Percentiles rank a stretch among this genome's conserved stretches.
Evolutionary conservation across 345 rosid species (phyloP).

Genomic region (Sisymbrium altissimum): DNA sequence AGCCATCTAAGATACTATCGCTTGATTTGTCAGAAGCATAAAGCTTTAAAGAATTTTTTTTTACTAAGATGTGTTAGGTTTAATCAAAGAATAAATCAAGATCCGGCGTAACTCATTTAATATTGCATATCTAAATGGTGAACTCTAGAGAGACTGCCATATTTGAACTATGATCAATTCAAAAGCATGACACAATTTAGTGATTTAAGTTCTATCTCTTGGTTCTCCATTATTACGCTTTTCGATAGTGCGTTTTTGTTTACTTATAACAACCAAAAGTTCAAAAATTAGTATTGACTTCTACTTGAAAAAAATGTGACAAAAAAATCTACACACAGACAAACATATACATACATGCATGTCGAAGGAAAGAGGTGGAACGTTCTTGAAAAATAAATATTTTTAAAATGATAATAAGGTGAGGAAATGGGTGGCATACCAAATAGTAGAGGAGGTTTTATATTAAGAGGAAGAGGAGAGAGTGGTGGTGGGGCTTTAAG

Average conservation of each 20-base stretch:
- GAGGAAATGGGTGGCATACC: conserved; percentile 34
- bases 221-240: conserved; percentile 5
- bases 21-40: conserved; percentile 21
- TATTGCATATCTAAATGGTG: neutral
- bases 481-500: conserved; percentile 31
- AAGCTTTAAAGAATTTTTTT: neutral
- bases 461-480: conserved; percentile 15
- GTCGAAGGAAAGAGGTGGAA: neutral
- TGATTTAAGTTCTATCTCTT: neutral
- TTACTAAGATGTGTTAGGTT: conserved; percentile 5
- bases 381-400: neutral
- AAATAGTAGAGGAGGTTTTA: conserved; percentile 19
- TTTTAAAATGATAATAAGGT: neutral
- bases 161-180: neutral
- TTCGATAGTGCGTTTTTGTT: neutral
- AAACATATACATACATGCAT: conserved; percentile 15
- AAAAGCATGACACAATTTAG: neutral
- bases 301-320: neutral
- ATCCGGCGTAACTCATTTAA: neutral
- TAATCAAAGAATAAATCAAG: neutral
- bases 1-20: conserved; percentile 2
- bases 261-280: neutral
- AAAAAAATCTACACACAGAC: neutral
- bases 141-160: neutral
- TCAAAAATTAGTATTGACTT: neutral